A percentile compares a stretch with the other conserved stretches of the same genome.
Evolutionary conservation across 1,139 yeast genomes (phyloP).

Genomic region (Komagataea norvegica): DNA sequence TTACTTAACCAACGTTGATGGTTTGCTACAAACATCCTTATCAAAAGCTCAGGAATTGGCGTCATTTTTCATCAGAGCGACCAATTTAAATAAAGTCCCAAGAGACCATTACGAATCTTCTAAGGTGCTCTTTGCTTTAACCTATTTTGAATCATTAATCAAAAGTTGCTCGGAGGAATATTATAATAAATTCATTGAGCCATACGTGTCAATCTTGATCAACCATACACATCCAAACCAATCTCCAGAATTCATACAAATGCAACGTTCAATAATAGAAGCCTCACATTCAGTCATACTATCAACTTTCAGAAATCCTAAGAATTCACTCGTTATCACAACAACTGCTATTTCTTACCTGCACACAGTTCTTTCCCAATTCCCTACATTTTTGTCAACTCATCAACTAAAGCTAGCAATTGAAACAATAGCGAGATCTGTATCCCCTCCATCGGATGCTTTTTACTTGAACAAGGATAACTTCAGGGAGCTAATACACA

Average conservation of each 20-base stretch:
- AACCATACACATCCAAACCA: conserved; percentile 9
- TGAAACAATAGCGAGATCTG: conserved; percentile 50
- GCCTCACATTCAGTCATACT: conserved; percentile 66
- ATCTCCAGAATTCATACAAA: conserved; percentile 8
- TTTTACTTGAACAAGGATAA: conserved; percentile 27
- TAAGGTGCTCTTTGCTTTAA: conserved; percentile 52
- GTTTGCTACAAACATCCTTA: conserved; percentile 33
- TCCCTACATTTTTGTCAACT: conserved; percentile 52
- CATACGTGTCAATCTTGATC: conserved; percentile 19
- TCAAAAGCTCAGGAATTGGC: conserved; percentile 37
- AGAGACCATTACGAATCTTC: conserved; percentile 37
- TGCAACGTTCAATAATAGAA: conserved; percentile 43
- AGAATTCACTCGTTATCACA: conserved; percentile 23
- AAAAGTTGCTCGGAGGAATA: conserved; percentile 30
- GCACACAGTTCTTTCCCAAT: conserved; percentile 42
- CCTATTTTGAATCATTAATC: conserved; percentile 53
- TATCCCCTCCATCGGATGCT: conserved; percentile 41
- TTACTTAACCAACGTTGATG: conserved; percentile 49
- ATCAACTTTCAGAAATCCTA: conserved; percentile 36
- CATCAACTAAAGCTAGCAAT: conserved; percentile 56
- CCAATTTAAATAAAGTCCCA: conserved; percentile 34
- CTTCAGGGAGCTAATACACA: conserved; percentile 38
- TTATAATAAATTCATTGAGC: conserved; percentile 21
- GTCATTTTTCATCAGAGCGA: conserved; percentile 37
- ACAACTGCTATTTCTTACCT: conserved; percentile 32